phyloP scores from a whole-genome alignment of 257 asterid genomes.

The Dorcoceras hygrometricum region DNA sequence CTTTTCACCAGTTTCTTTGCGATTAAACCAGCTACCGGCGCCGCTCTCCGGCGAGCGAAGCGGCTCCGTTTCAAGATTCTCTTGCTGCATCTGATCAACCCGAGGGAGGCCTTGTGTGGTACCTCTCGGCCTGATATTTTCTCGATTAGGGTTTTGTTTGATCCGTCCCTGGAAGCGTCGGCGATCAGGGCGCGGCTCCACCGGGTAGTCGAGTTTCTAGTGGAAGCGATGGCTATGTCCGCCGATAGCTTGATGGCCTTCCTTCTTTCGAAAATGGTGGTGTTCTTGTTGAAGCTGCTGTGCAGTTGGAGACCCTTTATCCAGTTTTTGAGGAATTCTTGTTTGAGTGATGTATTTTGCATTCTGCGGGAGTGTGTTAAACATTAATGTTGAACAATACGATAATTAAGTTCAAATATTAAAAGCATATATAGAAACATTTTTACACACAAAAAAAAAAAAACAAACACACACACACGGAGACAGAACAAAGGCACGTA shows the following conservation, averaged over 20 bases:
- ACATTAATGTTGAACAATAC: too few relatives aligned
- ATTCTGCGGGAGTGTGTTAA: constrained; percentile 27
- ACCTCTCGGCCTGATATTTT: constrained; percentile 34
- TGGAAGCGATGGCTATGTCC: constrained; percentile 81
- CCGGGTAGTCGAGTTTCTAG: constrained; percentile 35
- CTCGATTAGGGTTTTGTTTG: constrained; percentile 29
- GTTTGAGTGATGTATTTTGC: constrained; percentile 42
- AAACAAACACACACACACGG: too few relatives aligned
- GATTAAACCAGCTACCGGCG: constrained; percentile 27
- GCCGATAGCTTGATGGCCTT: constrained; percentile 68
- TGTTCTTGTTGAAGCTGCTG: constrained; percentile 38
- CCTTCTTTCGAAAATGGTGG: constrained; percentile 55
- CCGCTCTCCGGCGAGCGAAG: background rate
- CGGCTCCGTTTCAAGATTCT: constrained; percentile 40
- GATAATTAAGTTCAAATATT: too few relatives aligned
- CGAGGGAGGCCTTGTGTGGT: background rate
- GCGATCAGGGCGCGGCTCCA: constrained; percentile 58
- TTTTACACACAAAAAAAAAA: too few relatives aligned
- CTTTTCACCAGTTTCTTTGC: constrained; percentile 50
- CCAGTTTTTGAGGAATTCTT: constrained; percentile 77
- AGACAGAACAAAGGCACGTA: too few relatives aligned
- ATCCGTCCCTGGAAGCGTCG: constrained; percentile 26
- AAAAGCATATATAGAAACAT: too few relatives aligned
- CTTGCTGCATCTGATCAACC: constrained; percentile 34
- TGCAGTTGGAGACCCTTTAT: constrained; percentile 55